These are phyloP conservation scores for Malus asiatica DNA, from an alignment of 306 rosid species.

Conservation along the genomic window DNA sequence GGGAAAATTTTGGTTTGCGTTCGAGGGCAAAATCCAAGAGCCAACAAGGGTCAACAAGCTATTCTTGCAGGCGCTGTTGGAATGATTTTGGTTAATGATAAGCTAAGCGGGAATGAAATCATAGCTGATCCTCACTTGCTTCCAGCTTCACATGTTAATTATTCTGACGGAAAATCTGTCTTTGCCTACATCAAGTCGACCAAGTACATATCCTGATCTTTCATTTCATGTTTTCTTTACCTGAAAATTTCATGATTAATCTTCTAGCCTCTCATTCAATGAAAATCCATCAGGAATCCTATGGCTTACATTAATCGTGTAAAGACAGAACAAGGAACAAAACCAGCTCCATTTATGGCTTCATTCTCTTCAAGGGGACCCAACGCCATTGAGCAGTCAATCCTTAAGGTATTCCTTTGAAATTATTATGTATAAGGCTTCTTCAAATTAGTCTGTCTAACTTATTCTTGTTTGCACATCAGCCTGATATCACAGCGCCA, in stretches of 20 bases:
- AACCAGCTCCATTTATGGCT: conserved; percentile 44
- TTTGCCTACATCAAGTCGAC: conserved; percentile 11
- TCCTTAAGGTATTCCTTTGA: conserved; percentile 35
- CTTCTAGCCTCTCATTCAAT: neutral
- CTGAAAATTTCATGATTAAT: neutral
- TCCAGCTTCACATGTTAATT: conserved; percentile 42
- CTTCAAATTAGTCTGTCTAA: neutral
- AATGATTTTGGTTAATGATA: conserved; percentile 47
- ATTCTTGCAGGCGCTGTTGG: conserved; percentile 49
- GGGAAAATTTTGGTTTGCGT: conserved; percentile 61
- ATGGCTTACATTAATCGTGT: neutral
- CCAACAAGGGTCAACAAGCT: conserved; percentile 27
- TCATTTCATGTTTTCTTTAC: neutral
- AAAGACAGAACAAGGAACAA: conserved; percentile 12
- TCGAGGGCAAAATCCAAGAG: conserved; percentile 22
- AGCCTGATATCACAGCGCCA: conserved; percentile 48
- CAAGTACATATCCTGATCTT: conserved; percentile 19
- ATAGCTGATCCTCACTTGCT: conserved; percentile 38
- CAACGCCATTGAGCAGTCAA: conserved; percentile 14
- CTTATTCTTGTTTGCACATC: neutral
- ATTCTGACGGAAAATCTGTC: conserved; percentile 25
- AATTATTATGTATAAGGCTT: neutral
- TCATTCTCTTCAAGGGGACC: conserved; percentile 58
- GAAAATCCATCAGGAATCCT: neutral
- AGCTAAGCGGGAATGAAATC: neutral